Conservation (phyloP, 306 rosid genomes). For the Inga laurina region DNA sequence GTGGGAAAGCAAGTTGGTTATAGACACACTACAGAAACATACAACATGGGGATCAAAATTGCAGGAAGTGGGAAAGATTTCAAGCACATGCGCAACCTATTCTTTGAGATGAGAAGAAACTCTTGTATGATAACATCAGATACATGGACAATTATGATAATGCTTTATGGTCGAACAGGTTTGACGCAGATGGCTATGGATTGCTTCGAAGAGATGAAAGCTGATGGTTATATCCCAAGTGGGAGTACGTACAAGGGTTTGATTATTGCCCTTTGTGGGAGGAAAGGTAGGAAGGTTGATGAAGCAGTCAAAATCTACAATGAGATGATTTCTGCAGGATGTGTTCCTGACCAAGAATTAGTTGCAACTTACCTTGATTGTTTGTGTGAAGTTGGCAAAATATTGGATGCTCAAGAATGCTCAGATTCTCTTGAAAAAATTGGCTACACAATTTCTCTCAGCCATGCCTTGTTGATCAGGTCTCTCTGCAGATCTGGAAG, state of each 20-base stretch:
- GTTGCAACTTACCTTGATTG: conserved; percentile 69
- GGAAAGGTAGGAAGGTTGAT: conserved; percentile 77
- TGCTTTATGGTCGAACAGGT: conserved; percentile 88
- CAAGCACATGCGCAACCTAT: conserved; percentile 81
- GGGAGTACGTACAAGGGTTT: conserved; percentile 78
- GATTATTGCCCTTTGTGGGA: conserved; percentile 68
- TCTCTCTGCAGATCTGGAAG: conserved; percentile 77
- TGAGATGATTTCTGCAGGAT: conserved; percentile 62
- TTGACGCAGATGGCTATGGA: conserved; percentile 74
- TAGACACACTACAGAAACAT: conserved; percentile 68
- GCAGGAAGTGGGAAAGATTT: conserved; percentile 90
- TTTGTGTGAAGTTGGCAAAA: conserved; percentile 68
- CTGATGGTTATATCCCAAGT: conserved; percentile 53
- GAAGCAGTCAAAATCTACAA: conserved; percentile 60
- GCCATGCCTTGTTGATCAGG: conserved; percentile 62
- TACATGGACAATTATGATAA: conserved; percentile 93
- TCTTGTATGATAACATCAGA: conserved; percentile 57
- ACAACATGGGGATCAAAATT: conserved; percentile 82
- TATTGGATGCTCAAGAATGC: conserved; percentile 67
- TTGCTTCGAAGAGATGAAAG: conserved; percentile 74
- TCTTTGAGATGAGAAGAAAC: conserved; percentile 84
- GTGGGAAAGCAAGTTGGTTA: conserved; percentile 63
- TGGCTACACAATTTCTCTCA: conserved; percentile 59
- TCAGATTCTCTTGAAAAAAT: conserved; percentile 51
- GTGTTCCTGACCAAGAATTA: conserved; percentile 75